Evolutionary conservation across 768 basidiomycete genomes (phyloP), one percentile per base, ranked within the genome.

Genomic region (Psilocybe cubensis): DNA sequence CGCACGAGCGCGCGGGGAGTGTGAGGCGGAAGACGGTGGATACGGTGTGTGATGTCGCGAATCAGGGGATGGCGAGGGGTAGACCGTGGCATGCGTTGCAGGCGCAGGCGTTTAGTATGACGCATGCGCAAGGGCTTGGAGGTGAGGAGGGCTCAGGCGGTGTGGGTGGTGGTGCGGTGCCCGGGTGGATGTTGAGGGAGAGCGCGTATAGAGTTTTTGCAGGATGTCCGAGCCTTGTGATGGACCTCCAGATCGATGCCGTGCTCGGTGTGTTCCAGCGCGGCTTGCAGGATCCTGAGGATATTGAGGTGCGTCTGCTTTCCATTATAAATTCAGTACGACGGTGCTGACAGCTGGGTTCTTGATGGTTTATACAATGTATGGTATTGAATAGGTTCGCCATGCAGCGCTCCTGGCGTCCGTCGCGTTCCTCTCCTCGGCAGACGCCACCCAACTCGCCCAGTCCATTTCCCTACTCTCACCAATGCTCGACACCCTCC

Each of bases 11-110:
- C 0, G 70, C 79, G 3, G 65, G 76, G 14, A 70, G 75, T n/a
- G 89, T 92, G 11, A 77, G 90, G 14, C 79, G 83, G 17, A 91
- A 89, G 70, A 78, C 84, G 2, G 87, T 89, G 12, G 91, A 93
- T 64, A 89, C 91, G 1, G 79, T 89, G 21, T 85, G 83, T 57
- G 92, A 93, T 63, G 73, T 93, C 25, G 87, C 91, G 5, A 88
- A 87, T 54, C 83, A 89, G 56, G 83, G 83, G 10, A 91, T 93
- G 88, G 68, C 71, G 14, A 80, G 90, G 1, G 92, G 91, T 0
- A 72, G 89, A 8, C 91, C 90, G 2, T 94, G 91, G 91, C 90
- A 91, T 66, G 87, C 87, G 2, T 75, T 93, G 1, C 91, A 92
- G 66, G 83, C 82, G 0, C 88, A 87, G 52, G 78, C 80, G 0